These are phyloP conservation scores for Russula earlei DNA, from an alignment of 768 basidiomycete species.

Conservation along the genomic window DNA sequence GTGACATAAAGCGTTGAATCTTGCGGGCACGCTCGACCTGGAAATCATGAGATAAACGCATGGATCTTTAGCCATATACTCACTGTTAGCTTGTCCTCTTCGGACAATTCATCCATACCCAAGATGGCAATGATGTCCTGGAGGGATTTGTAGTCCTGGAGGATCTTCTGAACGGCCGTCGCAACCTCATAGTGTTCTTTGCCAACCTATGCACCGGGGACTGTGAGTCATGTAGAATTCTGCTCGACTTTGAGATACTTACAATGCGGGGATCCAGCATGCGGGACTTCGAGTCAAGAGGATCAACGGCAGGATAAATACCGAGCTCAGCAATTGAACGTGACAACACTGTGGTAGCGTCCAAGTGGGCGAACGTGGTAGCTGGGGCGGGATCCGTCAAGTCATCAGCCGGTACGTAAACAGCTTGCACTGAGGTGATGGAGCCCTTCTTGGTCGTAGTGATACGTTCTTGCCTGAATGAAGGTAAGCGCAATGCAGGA, in stretches of 20 bases:
- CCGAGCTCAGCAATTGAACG: conserved; percentile 98
- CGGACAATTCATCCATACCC: conserved; percentile 99
- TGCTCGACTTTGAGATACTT: conserved; percentile 27
- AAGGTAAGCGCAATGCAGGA: conserved; percentile 7
- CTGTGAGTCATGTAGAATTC: not conserved
- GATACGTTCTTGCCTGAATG: conserved; percentile 97
- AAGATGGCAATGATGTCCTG: conserved; percentile 99
- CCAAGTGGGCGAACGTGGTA: conserved; percentile 99
- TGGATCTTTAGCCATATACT: conserved; percentile 25
- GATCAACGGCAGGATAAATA: conserved; percentile 99
- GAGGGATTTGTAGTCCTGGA: conserved; percentile 92
- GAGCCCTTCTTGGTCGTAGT: conserved; percentile 99
- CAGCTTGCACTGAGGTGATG: conserved; percentile 99
- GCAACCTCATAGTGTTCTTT: conserved; percentile 94
- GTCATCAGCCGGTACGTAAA: conserved; percentile 99
- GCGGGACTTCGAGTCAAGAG: conserved; percentile 97
- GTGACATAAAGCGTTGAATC: conserved; percentile 99
- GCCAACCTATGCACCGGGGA: conserved; percentile 47
- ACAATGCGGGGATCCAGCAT: conserved; percentile 99
- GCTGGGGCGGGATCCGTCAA: conserved; percentile 99
- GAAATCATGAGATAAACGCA: conserved; percentile 5
- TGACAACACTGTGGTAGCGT: conserved; percentile 98
- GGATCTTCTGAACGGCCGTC: conserved; percentile 94
- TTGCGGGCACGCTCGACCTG: conserved; percentile 96
- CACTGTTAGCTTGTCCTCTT: conserved; percentile 98